Evolutionary conservation across 352 stramenopile genomes (phyloP).

Genomic region (Phytopythium vexans): DNA sequence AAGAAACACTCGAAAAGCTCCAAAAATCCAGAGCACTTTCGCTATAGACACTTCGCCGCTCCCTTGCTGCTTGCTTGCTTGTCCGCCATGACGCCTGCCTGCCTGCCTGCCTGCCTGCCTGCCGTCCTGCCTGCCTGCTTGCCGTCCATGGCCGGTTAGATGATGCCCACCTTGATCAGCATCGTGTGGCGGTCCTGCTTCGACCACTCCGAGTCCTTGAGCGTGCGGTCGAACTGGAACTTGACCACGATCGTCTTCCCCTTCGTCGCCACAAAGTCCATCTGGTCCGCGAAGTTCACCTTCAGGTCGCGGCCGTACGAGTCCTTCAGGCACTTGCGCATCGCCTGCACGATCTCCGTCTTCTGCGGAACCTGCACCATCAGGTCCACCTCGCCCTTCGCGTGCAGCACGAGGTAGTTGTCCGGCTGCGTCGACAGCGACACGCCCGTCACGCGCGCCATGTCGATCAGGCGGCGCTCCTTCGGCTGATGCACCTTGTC

Average conservation of each 20-base stretch:
- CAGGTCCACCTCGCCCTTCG: conserved; percentile 74
- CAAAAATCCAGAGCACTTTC: no score
- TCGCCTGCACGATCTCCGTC: conserved; percentile 74
- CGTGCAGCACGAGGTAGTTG: conserved; percentile 77
- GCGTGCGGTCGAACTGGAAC: conserved; percentile 62
- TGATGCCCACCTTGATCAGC: conserved; percentile 66
- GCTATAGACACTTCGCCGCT: no score
- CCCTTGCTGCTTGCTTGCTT: no score
- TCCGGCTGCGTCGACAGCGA: conserved; percentile 77
- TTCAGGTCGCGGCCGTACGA: conserved; percentile 48
- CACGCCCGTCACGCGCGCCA: conserved; percentile 53
- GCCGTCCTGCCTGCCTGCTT: not conserved
- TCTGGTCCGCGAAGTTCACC: conserved; percentile 61
- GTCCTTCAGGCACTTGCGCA: conserved; percentile 64
- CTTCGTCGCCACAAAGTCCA: conserved; percentile 74
- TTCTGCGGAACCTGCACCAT: conserved; percentile 73
- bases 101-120: not conserved
- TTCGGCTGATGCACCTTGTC: conserved; percentile 83
- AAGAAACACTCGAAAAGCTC: no score
- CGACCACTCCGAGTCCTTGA: conserved; percentile 53
- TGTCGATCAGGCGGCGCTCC: conserved; percentile 68
- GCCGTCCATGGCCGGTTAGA: conserved; percentile 27
- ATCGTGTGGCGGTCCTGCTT: conserved; percentile 77
- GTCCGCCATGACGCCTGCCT: no score
- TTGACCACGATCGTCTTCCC: conserved; percentile 63